phyloP scores from a whole-genome alignment of 805 yeast species.

The Wickerhamomyces chaumierensis region DNA sequence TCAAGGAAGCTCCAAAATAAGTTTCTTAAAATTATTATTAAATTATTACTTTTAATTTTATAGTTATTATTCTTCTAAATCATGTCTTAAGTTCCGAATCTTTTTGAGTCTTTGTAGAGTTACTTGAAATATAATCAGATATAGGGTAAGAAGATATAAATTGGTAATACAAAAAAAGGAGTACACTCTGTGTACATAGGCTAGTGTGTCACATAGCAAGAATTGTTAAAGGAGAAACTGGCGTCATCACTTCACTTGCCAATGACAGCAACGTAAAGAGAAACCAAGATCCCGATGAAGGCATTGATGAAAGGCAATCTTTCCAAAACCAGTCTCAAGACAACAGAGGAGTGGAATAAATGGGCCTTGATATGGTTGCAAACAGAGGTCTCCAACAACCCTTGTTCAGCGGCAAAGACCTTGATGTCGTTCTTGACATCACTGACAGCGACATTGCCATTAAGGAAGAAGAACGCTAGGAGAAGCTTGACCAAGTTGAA shows the following conservation, averaged over 20 bases:
- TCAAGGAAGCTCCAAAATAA: conserved; percentile 92
- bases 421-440: conserved; percentile 18
- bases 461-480: conserved; percentile 25
- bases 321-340: conserved; percentile 21
- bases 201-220: too few relatives aligned
- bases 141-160: background rate
- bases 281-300: conserved; percentile 19
- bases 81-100: background rate
- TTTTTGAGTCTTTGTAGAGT: too few relatives aligned
- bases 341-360: conserved; percentile 15
- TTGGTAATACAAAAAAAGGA: too few relatives aligned
- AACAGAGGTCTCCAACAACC: conserved; percentile 10
- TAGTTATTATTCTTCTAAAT: background rate
- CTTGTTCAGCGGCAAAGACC: conserved; percentile 20
- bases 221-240: too few relatives aligned
- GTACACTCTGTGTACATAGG: too few relatives aligned
- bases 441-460: conserved; percentile 16
- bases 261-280: conserved; percentile 23
- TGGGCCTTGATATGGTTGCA: conserved; percentile 11
- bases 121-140: too few relatives aligned
- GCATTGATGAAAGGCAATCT: conserved; percentile 22
- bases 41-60: too few relatives aligned
- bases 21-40: conserved; percentile 1
- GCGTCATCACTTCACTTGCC: too few relatives aligned
- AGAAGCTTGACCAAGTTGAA: conserved; percentile 38